Conservation (phyloP, 495 filamentous ascomycete species). For the Aspergillus ellipticus region DNA sequence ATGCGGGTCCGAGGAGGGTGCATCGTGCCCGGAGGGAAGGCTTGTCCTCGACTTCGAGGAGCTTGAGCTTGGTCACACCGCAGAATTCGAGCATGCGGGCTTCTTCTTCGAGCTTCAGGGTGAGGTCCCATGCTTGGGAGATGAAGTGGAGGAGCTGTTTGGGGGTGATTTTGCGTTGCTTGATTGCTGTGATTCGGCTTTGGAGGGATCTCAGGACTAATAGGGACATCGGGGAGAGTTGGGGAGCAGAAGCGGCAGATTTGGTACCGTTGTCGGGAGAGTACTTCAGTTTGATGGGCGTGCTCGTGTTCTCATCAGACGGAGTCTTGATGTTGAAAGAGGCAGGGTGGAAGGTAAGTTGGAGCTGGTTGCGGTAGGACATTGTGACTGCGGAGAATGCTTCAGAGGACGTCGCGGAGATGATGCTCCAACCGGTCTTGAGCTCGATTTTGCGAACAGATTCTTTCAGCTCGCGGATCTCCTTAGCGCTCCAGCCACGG, state of each 20-base stretch:
- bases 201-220: constrained; percentile 40
- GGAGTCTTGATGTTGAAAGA: constrained; percentile 45
- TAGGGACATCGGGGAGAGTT: constrained; percentile 32
- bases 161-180: constrained; percentile 29
- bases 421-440: constrained; percentile 72
- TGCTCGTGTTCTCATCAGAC: constrained; percentile 16
- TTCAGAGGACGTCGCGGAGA: constrained; percentile 50
- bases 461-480: constrained; percentile 71
- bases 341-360: constrained; percentile 68
- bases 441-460: constrained; percentile 66
- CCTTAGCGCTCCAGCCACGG: constrained; percentile 78
- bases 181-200: constrained; percentile 26
- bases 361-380: constrained; percentile 72
- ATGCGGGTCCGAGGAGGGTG: constrained; percentile 31
- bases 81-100: constrained; percentile 46
- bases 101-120: constrained; percentile 40
- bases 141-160: constrained; percentile 38
- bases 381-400: constrained; percentile 54
- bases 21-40: constrained; percentile 40
- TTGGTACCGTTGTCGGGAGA: constrained; percentile 14
- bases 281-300: constrained; percentile 30
- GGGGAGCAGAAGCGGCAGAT: neutral
- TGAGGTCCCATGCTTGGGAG: constrained; percentile 40
- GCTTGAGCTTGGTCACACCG: constrained; percentile 41
- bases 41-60: constrained; percentile 26